Conservation (phyloP, 2,329 filamentous ascomycete species). For the Talaromyces islandicus region DNA sequence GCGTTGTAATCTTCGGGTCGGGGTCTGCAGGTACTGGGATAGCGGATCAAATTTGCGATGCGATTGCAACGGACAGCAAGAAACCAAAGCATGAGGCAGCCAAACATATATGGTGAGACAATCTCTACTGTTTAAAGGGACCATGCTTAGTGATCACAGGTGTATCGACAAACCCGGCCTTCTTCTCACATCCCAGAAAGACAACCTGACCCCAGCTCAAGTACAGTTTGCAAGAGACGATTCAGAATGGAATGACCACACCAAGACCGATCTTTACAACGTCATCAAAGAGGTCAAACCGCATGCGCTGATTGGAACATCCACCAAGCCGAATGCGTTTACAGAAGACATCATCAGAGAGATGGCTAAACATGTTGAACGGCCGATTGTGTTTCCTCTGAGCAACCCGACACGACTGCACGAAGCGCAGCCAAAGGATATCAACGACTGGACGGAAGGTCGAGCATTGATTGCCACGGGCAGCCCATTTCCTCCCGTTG, state of each 20-base stretch:
- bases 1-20: constrained; percentile 71
- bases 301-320: constrained; percentile 78
- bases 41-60: constrained; percentile 75
- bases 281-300: constrained; percentile 68
- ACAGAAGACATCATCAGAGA: constrained; percentile 66
- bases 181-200: constrained; percentile 56
- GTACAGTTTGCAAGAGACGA: constrained; percentile 59
- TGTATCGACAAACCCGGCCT: constrained; percentile 77
- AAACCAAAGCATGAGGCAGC: constrained; percentile 68
- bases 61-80: constrained; percentile 62
- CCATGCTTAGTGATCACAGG: constrained; percentile 40
- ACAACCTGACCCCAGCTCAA: constrained; percentile 62
- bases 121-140: neutral
- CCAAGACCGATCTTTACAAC: constrained; percentile 55
- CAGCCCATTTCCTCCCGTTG: constrained; percentile 72
- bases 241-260: constrained; percentile 54
- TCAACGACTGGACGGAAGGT: constrained; percentile 73
- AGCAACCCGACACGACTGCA: constrained; percentile 81
- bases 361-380: constrained; percentile 67
- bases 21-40: constrained; percentile 81
- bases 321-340: constrained; percentile 70
- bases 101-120: constrained; percentile 61
- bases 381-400: constrained; percentile 74
- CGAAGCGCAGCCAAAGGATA: constrained; percentile 70
- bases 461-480: constrained; percentile 76